Base-by-base conservation (phyloP, 208 protist species). In the Trypanosoma melophagium region DNA sequence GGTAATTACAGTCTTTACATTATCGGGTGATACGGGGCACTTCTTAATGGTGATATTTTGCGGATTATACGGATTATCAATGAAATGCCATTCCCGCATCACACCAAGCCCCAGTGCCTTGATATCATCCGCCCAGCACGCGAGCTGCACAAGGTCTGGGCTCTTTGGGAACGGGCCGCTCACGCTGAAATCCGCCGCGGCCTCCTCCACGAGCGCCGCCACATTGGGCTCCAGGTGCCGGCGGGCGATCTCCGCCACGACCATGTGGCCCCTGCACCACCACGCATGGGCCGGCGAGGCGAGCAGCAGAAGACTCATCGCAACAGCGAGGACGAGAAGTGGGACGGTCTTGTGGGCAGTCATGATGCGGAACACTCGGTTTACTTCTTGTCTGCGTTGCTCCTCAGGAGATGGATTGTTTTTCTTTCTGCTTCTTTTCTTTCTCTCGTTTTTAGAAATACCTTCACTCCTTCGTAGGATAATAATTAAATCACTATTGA, bases 41-140 rank as follows among this genome's bases (percentile, higher is more conserved):
- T 72, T 68, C 16, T 79, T 53, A 50, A 89, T 70, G 7, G 59
- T 40, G 25, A 87, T 49, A 35, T 81, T 76, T 5, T 83, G 58
- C 12, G 84, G 84, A 51, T 89, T 82, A 71, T 92, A 92, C 0
- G 83, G 83, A 3, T 35, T 62, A 61, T 86, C 77, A 10, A 87
- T 80, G 62, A 64, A 96, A 81, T 96, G 91, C 89, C 91, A 96
- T 4, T 53, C 38, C 10, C 49, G 47, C 86, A 94, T 95, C 17
- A 76, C 74, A 41, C 64, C 61, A 53, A 89, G 82, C 19, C 79
- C 73, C 75, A 75, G 89, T 12, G 42, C 25, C 67, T 88, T 90
- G 13, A 89, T 49, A 54, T 96, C 91, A 57, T 96, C 91, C 7
- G 89, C 42, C 89, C 91, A 96, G 80, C 89, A 94, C 4, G 87